Conservation (phyloP, 345 rosid genomes). For the Hirschfeldia incana region DNA sequence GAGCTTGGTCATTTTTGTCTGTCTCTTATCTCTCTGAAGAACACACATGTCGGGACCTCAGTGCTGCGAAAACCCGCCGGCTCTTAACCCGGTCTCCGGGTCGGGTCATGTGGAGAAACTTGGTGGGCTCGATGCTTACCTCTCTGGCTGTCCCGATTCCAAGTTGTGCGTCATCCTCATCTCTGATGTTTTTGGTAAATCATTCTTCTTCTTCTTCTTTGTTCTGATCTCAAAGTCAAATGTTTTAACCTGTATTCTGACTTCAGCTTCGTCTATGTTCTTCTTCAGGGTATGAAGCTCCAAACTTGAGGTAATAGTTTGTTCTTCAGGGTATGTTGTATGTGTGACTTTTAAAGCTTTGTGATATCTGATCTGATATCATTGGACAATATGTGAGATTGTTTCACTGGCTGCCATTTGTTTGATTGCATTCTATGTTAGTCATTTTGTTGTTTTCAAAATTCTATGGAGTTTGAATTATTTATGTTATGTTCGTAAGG, state of each 20-base stretch:
- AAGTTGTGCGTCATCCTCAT: slow-evolving; percentile 62
- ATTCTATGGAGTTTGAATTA: not conserved
- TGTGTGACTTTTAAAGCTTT: no score
- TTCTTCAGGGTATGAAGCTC: slow-evolving; percentile 60
- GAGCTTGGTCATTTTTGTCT: not conserved
- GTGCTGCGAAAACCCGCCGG: slow-evolving; percentile 79
- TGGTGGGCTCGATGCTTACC: slow-evolving; percentile 64
- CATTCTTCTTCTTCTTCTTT: not conserved
- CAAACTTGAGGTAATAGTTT: slow-evolving; percentile 52
- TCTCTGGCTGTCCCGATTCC: slow-evolving; percentile 60
- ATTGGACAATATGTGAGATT: not conserved
- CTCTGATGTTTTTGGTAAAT: slow-evolving; percentile 63
- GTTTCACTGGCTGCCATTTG: not conserved
- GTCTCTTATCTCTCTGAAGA: not conserved
- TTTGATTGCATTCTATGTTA: slow-evolving; percentile 1
- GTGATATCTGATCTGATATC: not conserved
- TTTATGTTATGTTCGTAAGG: slow-evolving; percentile 34
- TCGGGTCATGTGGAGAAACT: slow-evolving; percentile 60
- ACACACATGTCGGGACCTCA: slow-evolving; percentile 65
- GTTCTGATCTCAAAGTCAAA: not conserved
- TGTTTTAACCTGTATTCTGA: slow-evolving; percentile 5
- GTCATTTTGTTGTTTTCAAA: not conserved
- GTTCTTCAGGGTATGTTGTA: slow-evolving; percentile 1
- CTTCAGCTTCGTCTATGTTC: not conserved
- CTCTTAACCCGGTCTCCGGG: slow-evolving; percentile 48